phyloP scores from a whole-genome alignment of 805 yeast genomes.

The Cyberlindnera samutprakarnensis region DNA sequence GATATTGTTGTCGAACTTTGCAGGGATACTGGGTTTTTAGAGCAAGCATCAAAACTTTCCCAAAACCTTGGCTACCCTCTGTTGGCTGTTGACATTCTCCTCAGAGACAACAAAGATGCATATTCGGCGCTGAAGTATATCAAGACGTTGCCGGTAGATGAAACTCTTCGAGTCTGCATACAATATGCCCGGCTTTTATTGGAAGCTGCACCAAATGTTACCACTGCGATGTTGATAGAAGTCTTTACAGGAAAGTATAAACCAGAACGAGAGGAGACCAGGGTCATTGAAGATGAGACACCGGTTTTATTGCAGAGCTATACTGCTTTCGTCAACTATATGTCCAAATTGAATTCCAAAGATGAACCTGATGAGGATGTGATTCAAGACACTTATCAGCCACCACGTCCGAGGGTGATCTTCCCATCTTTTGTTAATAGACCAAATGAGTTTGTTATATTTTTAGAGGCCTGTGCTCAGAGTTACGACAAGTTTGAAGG shows the following conservation, averaged over 20 bases:
- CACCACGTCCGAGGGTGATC: slow-evolving; percentile 84
- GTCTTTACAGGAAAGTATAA: slow-evolving; percentile 82
- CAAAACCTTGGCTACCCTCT: slow-evolving; percentile 66
- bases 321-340: slow-evolving; percentile 49
- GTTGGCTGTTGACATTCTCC: slow-evolving; percentile 65
- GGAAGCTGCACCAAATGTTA: slow-evolving; percentile 65
- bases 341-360: slow-evolving; percentile 27
- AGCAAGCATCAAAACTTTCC: slow-evolving; percentile 64
- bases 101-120: slow-evolving; percentile 58
- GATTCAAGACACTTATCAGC: slow-evolving; percentile 57
- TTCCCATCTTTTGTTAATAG: slow-evolving; percentile 83
- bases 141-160: slow-evolving; percentile 64
- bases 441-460: slow-evolving; percentile 83
- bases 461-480: slow-evolving; percentile 84
- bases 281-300: slow-evolving; percentile 10
- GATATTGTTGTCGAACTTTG: slow-evolving; percentile 61
- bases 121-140: slow-evolving; percentile 56
- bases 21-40: slow-evolving; percentile 60
- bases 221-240: slow-evolving; percentile 74
- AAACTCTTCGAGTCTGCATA: slow-evolving; percentile 62
- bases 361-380: slow-evolving; percentile 12
- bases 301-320: slow-evolving; percentile 39
- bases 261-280: slow-evolving; percentile 28
- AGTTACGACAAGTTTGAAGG: slow-evolving; percentile 75
- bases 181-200: slow-evolving; percentile 60